These are phyloP conservation scores for Eragrostis nindensis DNA, from an alignment of 176 grass and related monocot species.

Conservation along the genomic window DNA sequence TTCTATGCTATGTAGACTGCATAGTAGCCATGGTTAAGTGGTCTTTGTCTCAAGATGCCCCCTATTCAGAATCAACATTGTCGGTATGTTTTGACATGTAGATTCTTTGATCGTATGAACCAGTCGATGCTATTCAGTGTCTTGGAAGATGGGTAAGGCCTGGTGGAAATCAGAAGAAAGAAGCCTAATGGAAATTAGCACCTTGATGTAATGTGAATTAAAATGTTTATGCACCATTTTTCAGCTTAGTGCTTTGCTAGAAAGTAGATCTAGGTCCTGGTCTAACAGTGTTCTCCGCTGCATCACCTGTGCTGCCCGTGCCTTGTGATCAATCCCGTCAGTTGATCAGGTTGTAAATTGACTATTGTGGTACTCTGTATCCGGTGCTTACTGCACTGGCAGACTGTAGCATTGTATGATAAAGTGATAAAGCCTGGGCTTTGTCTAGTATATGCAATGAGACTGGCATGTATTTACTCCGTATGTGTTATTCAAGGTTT, in stretches of 20 bases:
- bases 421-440: not conserved
- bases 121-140: slow-evolving; percentile 10
- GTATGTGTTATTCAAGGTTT: slow-evolving; percentile 15
- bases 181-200: not conserved
- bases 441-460: slow-evolving; percentile 11
- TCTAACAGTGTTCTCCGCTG: slow-evolving; percentile 28
- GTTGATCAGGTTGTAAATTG: slow-evolving; percentile 44
- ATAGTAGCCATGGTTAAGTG: slow-evolving; percentile 28
- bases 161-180: slow-evolving; percentile 20
- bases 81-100: not conserved
- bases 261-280: slow-evolving; percentile 19
- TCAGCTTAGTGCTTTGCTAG: slow-evolving; percentile 24
- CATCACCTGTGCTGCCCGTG: slow-evolving; percentile 11
- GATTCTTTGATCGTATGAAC: slow-evolving; percentile 23
- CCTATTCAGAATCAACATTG: not conserved
- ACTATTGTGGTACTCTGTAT: slow-evolving; percentile 21
- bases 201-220: slow-evolving; percentile 46
- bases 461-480: not conserved
- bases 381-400: slow-evolving; percentile 26
- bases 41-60: slow-evolving; percentile 24
- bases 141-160: slow-evolving; percentile 20
- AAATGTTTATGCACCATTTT: slow-evolving; percentile 15
- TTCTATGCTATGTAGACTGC: slow-evolving; percentile 45
- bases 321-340: slow-evolving; percentile 42
- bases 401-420: slow-evolving; percentile 32